phyloP scores from a whole-genome alignment of 352 stramenopile species.

The Globisporangium sylvaticum region DNA sequence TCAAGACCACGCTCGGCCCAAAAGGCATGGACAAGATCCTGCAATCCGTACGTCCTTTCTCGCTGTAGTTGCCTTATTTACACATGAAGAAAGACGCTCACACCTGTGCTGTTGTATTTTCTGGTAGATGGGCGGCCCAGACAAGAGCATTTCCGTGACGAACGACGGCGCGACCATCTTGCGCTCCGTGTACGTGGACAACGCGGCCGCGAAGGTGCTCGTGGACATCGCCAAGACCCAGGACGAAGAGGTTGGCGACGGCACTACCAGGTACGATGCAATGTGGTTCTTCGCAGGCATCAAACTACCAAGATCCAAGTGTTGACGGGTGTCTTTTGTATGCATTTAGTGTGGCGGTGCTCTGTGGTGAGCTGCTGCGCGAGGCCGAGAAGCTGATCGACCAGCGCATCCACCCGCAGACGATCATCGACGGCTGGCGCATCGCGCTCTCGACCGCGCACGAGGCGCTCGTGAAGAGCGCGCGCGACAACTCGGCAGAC shows the following conservation, averaged over 20 bases:
- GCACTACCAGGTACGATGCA: conserved; percentile 88
- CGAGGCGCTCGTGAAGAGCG: conserved; percentile 84
- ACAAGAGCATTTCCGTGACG: conserved; percentile 93
- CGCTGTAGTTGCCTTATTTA: background rate
- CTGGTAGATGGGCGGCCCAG: conserved; percentile 60
- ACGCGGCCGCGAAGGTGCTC: conserved; percentile 97
- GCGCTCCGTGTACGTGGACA: conserved; percentile 96
- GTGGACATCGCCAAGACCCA: conserved; percentile 99
- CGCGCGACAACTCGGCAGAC: conserved; percentile 81
- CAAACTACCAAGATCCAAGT: too few relatives aligned
- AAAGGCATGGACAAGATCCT: conserved; percentile 99
- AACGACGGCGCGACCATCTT: conserved; percentile 99
- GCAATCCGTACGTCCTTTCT: conserved; percentile 75
- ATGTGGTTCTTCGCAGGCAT: too few relatives aligned
- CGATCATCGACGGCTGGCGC: conserved; percentile 97
- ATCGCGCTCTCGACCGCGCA: conserved; percentile 91
- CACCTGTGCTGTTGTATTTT: too few relatives aligned
- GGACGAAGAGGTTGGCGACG: conserved; percentile 99
- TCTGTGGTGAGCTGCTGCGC: conserved; percentile 96
- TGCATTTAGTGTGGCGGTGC: conserved; percentile 81
- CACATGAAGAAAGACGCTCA: too few relatives aligned
- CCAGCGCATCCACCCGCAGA: conserved; percentile 97
- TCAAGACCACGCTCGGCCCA: conserved; percentile 99
- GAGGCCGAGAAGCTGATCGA: conserved; percentile 96
- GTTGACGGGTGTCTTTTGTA: too few relatives aligned